These are phyloP conservation scores for Aspergillus leporis DNA, from an alignment of 495 filamentous ascomycete species.

Conservation along the genomic window DNA sequence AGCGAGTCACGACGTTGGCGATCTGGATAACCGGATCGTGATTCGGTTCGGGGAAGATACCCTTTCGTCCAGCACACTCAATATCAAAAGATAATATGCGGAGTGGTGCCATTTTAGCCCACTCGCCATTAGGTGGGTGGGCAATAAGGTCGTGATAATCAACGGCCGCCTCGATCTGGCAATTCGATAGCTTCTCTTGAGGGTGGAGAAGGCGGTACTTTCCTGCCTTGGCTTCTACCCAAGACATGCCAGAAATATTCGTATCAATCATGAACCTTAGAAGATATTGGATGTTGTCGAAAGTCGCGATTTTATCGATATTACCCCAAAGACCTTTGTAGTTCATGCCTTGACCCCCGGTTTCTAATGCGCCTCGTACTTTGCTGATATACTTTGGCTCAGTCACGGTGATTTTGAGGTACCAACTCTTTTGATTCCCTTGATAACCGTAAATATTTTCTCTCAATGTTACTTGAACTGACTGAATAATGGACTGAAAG, in stretches of 20 bases:
- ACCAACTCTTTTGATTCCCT: slow-evolving; percentile 87
- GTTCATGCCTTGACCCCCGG: slow-evolving; percentile 63
- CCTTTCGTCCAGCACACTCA: slow-evolving; percentile 95
- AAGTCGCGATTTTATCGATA: slow-evolving; percentile 75
- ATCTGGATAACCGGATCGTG: slow-evolving; percentile 97
- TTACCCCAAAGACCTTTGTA: slow-evolving; percentile 88
- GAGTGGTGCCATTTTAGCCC: slow-evolving; percentile 97
- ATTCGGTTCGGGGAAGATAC: slow-evolving; percentile 91
- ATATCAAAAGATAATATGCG: slow-evolving; percentile 97
- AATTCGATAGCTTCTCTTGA: slow-evolving; percentile 74
- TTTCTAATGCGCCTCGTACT: slow-evolving; percentile 71
- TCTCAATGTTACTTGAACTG: slow-evolving; percentile 73
- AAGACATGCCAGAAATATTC: slow-evolving; percentile 91
- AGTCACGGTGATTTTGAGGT: slow-evolving; percentile 86
- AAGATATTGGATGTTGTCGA: slow-evolving; percentile 93
- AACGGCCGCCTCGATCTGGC: slow-evolving; percentile 88
- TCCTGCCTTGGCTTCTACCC: slow-evolving; percentile 81
- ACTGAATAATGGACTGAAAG: slow-evolving; percentile 63
- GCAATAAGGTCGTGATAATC: slow-evolving; percentile 82
- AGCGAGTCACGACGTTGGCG: slow-evolving; percentile 93
- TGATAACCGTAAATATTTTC: slow-evolving; percentile 93
- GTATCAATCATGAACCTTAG: slow-evolving; percentile 97
- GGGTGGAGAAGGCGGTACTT: slow-evolving; percentile 67
- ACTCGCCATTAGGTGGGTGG: slow-evolving; percentile 88
- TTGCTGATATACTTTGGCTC: slow-evolving; percentile 79